phyloP scores from a whole-genome alignment of 371 early-diverging fungal genomes.

The Circinella minor region DNA sequence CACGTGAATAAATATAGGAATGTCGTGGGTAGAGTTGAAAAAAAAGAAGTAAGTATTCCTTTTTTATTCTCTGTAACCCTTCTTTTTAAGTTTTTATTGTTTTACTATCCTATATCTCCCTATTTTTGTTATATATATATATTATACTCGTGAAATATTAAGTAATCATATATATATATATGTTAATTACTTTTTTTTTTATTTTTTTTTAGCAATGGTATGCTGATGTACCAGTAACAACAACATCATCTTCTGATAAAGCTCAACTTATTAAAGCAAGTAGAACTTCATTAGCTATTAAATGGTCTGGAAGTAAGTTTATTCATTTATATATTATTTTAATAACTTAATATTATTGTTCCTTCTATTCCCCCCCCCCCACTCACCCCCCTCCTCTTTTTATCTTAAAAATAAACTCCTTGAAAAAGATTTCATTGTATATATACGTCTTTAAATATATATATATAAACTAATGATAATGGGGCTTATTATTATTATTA shows the following conservation, averaged over 20 bases:
- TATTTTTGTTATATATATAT: background rate
- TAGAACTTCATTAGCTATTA: conserved; percentile 51
- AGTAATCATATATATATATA: too few relatives aligned
- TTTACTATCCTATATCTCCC: background rate
- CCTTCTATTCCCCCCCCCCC: too few relatives aligned
- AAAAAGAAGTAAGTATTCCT: conserved; percentile 51
- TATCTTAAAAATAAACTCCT: too few relatives aligned
- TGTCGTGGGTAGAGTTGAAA: conserved; percentile 58
- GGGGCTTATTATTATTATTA: too few relatives aligned
- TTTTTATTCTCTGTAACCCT: background rate
- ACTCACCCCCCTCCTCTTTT: too few relatives aligned
- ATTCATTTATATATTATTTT: background rate
- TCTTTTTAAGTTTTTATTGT: background rate
- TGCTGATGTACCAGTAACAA: conserved; percentile 53
- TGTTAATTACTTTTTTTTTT: background rate
- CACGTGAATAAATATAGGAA: conserved; percentile 69
- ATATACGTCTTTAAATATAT: too few relatives aligned
- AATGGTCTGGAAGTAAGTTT: conserved; percentile 49
- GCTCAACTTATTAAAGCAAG: conserved; percentile 57
- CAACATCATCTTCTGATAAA: conserved; percentile 49
- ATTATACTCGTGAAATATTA: background rate
- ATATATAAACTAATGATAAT: too few relatives aligned
- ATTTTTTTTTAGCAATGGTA: conserved; percentile 54
- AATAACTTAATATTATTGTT: conserved; percentile 4
- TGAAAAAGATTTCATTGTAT: too few relatives aligned